These are phyloP conservation scores for Rhipidocladum racemiflorum DNA, from an alignment of 176 grass and related monocot genomes.

Conservation along the genomic window DNA sequence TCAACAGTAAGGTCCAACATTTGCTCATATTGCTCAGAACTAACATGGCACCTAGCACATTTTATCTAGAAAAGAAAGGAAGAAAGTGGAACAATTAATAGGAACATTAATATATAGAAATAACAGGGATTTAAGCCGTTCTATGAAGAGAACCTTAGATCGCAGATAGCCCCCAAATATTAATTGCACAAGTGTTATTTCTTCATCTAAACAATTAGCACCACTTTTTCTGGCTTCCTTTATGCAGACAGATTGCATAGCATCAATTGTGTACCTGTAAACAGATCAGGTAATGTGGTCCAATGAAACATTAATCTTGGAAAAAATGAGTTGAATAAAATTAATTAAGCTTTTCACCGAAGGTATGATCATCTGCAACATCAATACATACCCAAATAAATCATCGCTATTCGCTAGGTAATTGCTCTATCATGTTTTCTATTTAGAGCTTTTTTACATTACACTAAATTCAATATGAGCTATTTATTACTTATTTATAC, in stretches of 20 bases:
- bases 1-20: constrained; percentile 96
- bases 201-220: constrained; percentile 50
- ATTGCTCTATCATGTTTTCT: constrained; percentile 1
- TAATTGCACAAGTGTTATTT: constrained; percentile 85
- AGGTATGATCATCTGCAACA: background rate
- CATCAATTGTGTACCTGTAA: constrained; percentile 86
- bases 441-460: too few species aligned
- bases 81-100: constrained; percentile 15
- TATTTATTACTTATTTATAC: too few species aligned
- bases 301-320: background rate
- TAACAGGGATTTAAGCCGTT: constrained; percentile 3
- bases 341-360: background rate
- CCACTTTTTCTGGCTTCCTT: constrained; percentile 60
- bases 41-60: constrained; percentile 64
- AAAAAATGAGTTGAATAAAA: constrained; percentile 16
- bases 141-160: constrained; percentile 67
- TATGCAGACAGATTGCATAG: constrained; percentile 85
- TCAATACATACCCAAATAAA: constrained; percentile 4
- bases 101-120: constrained; percentile 10
- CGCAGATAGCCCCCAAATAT: constrained; percentile 95
- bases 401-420: background rate
- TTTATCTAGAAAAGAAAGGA: constrained; percentile 64
- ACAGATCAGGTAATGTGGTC: constrained; percentile 24
- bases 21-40: constrained; percentile 71
- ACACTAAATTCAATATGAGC: too few species aligned